Evolutionary conservation across 768 basidiomycete species (phyloP).

Genomic region (Clathrus columnatus): DNA sequence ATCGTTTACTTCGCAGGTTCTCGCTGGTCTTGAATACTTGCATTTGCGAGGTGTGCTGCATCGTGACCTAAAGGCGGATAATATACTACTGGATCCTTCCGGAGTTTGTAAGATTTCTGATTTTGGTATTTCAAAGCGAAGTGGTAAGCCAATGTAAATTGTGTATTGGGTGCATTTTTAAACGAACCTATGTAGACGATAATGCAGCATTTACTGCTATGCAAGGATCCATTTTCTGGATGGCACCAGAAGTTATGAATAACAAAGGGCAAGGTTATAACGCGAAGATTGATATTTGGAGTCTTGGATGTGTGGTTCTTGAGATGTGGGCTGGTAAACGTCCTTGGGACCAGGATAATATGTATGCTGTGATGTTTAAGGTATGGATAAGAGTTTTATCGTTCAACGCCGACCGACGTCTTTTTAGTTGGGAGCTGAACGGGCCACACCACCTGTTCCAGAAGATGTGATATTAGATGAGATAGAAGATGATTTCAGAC

Average conservation of each 20-base stretch:
- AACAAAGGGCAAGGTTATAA: conserved; percentile 79
- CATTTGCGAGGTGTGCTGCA: conserved; percentile 90
- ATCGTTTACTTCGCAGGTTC: conserved; percentile 87
- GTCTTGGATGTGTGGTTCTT: conserved; percentile 93
- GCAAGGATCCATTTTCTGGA: conserved; percentile 99
- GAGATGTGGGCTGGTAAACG: conserved; percentile 99
- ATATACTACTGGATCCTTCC: conserved; percentile 88
- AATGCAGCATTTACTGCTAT: conserved; percentile 85
- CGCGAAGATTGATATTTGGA: conserved; percentile 98
- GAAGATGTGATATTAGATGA: conserved; percentile 67
- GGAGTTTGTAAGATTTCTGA: conserved; percentile 97
- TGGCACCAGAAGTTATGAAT: conserved; percentile 93
- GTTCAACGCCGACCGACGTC: neutral
- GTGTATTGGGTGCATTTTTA: neutral
- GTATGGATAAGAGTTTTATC: conserved; percentile 35
- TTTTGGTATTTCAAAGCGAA: conserved; percentile 97
- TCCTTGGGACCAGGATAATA: conserved; percentile 89
- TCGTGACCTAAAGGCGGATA: conserved; percentile 95
- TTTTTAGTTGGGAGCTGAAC: conserved; percentile 70
- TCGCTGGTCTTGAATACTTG: conserved; percentile 86
- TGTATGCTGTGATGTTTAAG: conserved; percentile 90
- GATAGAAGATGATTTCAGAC: conserved; percentile 78
- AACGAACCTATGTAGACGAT: conserved; percentile 38
- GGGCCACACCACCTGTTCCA: conserved; percentile 84
- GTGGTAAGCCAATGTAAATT: conserved; percentile 19